Conservation (phyloP, 805 yeast genomes). For the Suhomyces emberorum region DNA sequence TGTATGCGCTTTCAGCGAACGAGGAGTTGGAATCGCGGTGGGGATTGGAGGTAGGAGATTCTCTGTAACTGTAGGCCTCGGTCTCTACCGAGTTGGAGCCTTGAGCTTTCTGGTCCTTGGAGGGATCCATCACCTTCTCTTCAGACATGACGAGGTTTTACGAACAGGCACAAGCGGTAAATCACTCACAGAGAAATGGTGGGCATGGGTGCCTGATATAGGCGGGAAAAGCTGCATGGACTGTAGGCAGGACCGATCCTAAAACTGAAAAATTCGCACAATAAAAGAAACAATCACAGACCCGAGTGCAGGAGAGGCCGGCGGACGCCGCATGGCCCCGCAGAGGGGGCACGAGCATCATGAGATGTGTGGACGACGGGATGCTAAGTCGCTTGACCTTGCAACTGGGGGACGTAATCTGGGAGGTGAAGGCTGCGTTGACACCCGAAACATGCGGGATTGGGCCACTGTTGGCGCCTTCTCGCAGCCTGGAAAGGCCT, state of each 20-base stretch:
- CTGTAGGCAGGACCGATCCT: neutral
- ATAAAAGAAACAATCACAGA: neutral
- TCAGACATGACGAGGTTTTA: neutral
- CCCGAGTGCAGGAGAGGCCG: too few species aligned
- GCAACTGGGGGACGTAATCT: too few species aligned
- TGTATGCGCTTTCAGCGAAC: slow-evolving; percentile 7
- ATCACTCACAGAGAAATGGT: neutral
- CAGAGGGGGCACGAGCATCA: too few species aligned
- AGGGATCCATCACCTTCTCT: slow-evolving; percentile 4
- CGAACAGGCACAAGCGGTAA: neutral
- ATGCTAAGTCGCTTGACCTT: too few species aligned
- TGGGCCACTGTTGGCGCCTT: too few species aligned
- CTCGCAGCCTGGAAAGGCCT: too few species aligned
- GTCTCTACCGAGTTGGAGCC: slow-evolving; percentile 6
- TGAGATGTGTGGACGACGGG: too few species aligned
- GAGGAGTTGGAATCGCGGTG: slow-evolving; percentile 6
- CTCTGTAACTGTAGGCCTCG: slow-evolving; percentile 11
- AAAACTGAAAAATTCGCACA: slow-evolving; percentile 1
- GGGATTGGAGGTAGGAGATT: slow-evolving; percentile 1
- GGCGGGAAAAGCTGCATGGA: neutral
- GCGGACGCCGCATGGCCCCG: too few species aligned
- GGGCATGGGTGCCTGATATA: neutral
- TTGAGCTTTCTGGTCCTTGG: slow-evolving; percentile 3
- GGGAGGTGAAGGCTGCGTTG: too few species aligned
- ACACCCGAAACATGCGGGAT: too few species aligned